Base-by-base conservation (phyloP, 768 basidiomycete genomes). In the Podaxis sp. region DNA sequence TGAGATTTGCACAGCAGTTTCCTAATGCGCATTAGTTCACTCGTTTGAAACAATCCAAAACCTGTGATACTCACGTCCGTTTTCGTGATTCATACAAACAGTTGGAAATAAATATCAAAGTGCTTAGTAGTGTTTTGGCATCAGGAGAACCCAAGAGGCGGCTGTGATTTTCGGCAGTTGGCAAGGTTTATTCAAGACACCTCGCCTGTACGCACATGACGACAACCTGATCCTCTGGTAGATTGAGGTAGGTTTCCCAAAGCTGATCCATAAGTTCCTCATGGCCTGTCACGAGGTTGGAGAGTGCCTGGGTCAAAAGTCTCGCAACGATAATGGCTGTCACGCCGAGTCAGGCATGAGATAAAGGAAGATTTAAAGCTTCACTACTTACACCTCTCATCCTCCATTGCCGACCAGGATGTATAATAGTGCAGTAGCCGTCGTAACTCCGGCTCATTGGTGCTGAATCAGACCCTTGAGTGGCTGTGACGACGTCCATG, bases 211-310 rank as follows among this genome's bases (percentile, higher is more conserved):
- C 77, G 68, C 69, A 95, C 94, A 90, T 81, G 59, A 96, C 73
- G 9, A 96, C 77, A 50, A 85, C 82, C 69, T 88, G 80, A 63
- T 90, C 86, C 66, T 92, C 91, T 0, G 88, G 82, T 3, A 90
- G 77, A 56, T 77, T 79, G 69, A 92, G 74, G 65, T 88, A 88
- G 1, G 74, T 78, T 37, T 78, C 77, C 90, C 89, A 93, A 35
- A 89, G 72, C 21, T 69, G 77, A n/a, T 76, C 69, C 62, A 82
- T 77, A 48, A 88, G 78, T 6, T 62, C 65, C 44, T 87, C 82
- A 62, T 93, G 91, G 6, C 81, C 80, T 1, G 95, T 93, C 35
- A 95, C 81, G 23, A 93, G 77, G 70, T 97, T 97, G 18, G 93
- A 90, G 28, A 96, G 78, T 3, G 90, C 76, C 70, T 97, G 93